phyloP scores from a whole-genome alignment of 208 protist species.

The Leishmania tarentolae region DNA sequence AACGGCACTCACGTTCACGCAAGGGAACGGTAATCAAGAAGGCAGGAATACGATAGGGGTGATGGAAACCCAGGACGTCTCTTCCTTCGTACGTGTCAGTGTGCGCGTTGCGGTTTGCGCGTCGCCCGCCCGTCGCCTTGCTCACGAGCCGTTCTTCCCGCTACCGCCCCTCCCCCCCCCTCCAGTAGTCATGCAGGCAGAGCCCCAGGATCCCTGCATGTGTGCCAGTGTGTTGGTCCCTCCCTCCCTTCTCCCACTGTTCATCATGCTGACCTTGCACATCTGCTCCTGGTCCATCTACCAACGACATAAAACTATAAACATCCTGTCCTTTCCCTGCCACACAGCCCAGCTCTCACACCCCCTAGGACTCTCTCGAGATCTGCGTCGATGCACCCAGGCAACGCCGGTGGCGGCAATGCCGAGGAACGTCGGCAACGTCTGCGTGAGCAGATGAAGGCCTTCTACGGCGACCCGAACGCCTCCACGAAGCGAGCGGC shows the following conservation, averaged over 20 bases:
- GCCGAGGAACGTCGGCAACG: constrained; percentile 56
- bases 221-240: background rate
- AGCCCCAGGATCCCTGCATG: background rate
- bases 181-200: background rate
- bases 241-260: background rate
- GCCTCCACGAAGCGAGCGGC: constrained; percentile 22
- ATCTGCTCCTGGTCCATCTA: background rate
- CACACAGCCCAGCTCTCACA: background rate
- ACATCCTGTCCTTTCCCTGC: background rate
- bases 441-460: constrained; percentile 75
- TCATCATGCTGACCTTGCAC: background rate
- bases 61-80: background rate
- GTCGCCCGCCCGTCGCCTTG: background rate
- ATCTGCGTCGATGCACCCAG: constrained; percentile 5
- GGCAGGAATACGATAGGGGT: background rate
- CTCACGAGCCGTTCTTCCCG: too few species aligned
- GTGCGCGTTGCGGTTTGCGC: background rate
- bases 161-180: background rate
- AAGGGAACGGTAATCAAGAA: background rate
- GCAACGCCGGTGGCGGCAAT: constrained; percentile 12
- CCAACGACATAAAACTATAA: background rate
- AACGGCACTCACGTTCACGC: background rate
- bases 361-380: background rate
- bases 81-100: background rate
- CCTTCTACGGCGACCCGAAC: constrained; percentile 80